Conservation (phyloP, 192 early-diverging fungal genomes). For the Pilaira anomala region DNA sequence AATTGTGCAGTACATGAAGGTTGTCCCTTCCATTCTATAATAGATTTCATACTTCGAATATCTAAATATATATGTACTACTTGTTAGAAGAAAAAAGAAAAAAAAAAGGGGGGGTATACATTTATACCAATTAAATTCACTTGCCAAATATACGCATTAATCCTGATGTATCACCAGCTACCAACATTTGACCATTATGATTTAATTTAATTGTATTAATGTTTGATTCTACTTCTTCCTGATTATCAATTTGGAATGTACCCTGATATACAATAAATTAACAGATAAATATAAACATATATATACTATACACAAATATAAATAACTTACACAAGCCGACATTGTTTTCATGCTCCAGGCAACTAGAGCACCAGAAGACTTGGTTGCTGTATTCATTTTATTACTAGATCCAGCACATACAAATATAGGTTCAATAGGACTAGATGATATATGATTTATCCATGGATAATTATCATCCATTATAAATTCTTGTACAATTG, state of each 20-base stretch:
- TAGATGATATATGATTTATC: slow-evolving; percentile 48
- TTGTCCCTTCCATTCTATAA: slow-evolving; percentile 54
- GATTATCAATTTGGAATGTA: slow-evolving; percentile 30
- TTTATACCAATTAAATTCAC: neutral
- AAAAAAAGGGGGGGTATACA: neutral
- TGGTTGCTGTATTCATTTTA: slow-evolving; percentile 16
- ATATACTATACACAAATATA: neutral
- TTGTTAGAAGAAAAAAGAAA: no score
- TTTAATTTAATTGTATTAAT: slow-evolving; percentile 59
- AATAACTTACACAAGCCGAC: slow-evolving; percentile 40
- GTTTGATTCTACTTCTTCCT: slow-evolving; percentile 23
- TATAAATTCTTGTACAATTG: slow-evolving; percentile 55
- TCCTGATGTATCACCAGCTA: slow-evolving; percentile 51
- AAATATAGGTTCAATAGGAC: slow-evolving; percentile 52
- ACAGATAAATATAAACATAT: neutral
- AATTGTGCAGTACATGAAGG: slow-evolving; percentile 51
- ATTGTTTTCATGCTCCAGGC: slow-evolving; percentile 57
- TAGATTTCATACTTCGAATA: slow-evolving; percentile 47
- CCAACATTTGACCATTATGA: slow-evolving; percentile 61
- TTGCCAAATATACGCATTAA: slow-evolving; percentile 53
- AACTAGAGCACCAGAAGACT: slow-evolving; percentile 38
- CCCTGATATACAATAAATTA: slow-evolving; percentile 26
- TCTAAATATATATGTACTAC: slow-evolving; percentile 41
- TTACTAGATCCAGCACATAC: slow-evolving; percentile 44
- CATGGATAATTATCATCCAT: slow-evolving; percentile 47